These are phyloP conservation scores for Avena atlantica DNA, from an alignment of 176 grass and related monocot genomes.

Conservation along the genomic window DNA sequence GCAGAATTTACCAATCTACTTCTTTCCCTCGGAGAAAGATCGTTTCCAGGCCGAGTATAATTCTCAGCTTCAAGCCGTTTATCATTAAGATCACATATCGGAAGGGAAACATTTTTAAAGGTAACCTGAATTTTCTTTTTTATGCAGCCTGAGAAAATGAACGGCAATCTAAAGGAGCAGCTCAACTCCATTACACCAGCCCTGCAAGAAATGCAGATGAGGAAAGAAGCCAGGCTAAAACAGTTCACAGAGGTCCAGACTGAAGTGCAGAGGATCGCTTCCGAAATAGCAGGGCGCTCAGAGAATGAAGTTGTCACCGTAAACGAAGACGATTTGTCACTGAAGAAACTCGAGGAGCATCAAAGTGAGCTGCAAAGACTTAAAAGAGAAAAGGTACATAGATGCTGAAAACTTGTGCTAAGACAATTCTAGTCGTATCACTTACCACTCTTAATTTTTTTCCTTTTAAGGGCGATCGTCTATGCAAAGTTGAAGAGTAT, in stretches of 20 bases:
- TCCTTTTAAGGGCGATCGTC: constrained; percentile 68
- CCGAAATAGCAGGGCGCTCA: constrained; percentile 69
- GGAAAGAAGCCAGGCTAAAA: constrained; percentile 78
- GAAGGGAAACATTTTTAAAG: constrained; percentile 11
- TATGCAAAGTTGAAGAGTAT: constrained; percentile 88
- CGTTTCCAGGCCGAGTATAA: constrained; percentile 75
- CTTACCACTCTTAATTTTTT: constrained; percentile 39
- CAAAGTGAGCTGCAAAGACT: constrained; percentile 79
- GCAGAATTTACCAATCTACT: constrained; percentile 93
- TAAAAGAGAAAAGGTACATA: constrained; percentile 83
- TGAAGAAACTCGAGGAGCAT: constrained; percentile 88
- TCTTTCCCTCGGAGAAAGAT: constrained; percentile 96
- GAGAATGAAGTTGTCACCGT: constrained; percentile 57
- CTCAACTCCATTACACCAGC: constrained; percentile 90
- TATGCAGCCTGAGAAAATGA: constrained; percentile 87
- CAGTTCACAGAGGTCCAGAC: constrained; percentile 81
- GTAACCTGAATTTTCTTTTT: constrained; percentile 49
- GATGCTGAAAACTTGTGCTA: neutral
- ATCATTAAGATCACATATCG: constrained; percentile 1
- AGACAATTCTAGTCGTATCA: neutral
- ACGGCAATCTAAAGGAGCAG: constrained; percentile 88
- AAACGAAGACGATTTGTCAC: constrained; percentile 84
- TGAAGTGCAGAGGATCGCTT: constrained; percentile 78
- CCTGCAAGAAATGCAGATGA: constrained; percentile 95
- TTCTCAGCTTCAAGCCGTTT: constrained; percentile 4